A percentile compares a stretch with the other conserved stretches of the same genome.
phyloP scores from a whole-genome alignment of 371 early-diverging fungal genomes.

The Enterocytospora artemiae region DNA sequence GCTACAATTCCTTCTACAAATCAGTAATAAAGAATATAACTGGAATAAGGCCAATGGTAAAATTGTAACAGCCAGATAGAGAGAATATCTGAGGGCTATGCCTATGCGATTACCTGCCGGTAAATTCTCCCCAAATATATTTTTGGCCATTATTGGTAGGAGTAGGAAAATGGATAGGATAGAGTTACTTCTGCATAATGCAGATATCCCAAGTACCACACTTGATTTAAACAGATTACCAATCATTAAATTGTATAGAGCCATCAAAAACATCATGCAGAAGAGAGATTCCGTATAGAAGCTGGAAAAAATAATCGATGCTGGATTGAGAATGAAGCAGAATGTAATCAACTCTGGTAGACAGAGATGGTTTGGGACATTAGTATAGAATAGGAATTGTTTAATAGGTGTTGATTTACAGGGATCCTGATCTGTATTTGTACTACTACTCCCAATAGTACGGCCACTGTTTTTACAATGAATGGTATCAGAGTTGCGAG shows the following conservation, averaged over 20 bases:
- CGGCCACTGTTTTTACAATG: too few relatives aligned
- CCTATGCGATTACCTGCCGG: too few relatives aligned
- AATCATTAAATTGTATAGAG: constrained; percentile 12
- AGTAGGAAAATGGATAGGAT: constrained; percentile 47
- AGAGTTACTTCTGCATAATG: constrained; percentile 54
- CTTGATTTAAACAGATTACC: not conserved
- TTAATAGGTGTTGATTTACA: not conserved
- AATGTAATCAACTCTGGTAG: constrained; percentile 22
- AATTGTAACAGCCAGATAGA: constrained; percentile 2
- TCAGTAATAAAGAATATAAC: constrained; percentile 33
- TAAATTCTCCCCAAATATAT: not conserved
- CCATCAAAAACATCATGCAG: constrained; percentile 40
- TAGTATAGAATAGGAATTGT: too few relatives aligned
- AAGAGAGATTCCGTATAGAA: constrained; percentile 57
- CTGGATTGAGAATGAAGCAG: constrained; percentile 52
- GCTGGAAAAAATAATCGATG: constrained; percentile 49
- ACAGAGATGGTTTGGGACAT: too few relatives aligned
- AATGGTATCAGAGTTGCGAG: too few relatives aligned
- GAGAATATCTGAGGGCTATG: not conserved
- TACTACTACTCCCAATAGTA: too few relatives aligned
- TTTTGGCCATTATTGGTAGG: not conserved
- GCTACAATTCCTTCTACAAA: constrained; percentile 6
- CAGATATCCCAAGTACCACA: constrained; percentile 29
- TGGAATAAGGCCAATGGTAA: constrained; percentile 43
- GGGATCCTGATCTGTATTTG: constrained; percentile 11